phyloP scores from a whole-genome alignment of 345 rosid species.

The Eucalyptus polybractea region DNA sequence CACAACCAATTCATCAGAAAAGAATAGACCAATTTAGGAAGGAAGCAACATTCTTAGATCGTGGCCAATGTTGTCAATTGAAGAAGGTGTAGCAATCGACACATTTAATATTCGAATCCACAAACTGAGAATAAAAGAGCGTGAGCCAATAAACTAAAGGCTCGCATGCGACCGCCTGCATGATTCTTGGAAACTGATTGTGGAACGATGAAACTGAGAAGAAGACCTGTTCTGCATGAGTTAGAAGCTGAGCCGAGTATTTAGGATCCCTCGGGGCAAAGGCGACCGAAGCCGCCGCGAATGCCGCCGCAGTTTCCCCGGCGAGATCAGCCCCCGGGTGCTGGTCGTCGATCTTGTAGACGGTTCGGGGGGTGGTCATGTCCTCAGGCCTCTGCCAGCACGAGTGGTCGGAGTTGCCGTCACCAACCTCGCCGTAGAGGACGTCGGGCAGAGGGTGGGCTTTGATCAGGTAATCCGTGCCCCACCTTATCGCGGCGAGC shows the following conservation, averaged over 20 bases:
- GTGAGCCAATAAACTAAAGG: not conserved
- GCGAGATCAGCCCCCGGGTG: conserved; percentile 65
- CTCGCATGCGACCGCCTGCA: not conserved
- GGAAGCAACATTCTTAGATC: not conserved
- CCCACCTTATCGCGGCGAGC: conserved; percentile 48
- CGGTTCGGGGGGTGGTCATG: conserved; percentile 52
- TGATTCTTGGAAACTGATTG: not conserved
- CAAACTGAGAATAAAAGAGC: not conserved
- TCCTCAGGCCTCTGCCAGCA: conserved; percentile 74
- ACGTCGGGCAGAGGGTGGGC: conserved; percentile 40
- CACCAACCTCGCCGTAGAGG: conserved; percentile 52
- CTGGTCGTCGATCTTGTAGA: conserved; percentile 20
- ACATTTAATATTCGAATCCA: not conserved
- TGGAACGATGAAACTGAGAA: not conserved
- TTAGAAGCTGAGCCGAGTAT: conserved; percentile 28
- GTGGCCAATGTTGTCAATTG: not conserved
- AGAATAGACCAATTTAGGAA: not conserved
- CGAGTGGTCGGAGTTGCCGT: conserved; percentile 38
- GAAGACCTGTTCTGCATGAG: conserved; percentile 25
- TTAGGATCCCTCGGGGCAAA: conserved; percentile 6
- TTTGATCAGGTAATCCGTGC: conserved; percentile 58
- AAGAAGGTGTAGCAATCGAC: not conserved
- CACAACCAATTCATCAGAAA: not conserved
- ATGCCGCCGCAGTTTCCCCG: conserved; percentile 54
- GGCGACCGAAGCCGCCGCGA: conserved; percentile 56